phyloP scores from a whole-genome alignment of 2,329 filamentous ascomycete species.

The Dactylellina cionopaga region DNA sequence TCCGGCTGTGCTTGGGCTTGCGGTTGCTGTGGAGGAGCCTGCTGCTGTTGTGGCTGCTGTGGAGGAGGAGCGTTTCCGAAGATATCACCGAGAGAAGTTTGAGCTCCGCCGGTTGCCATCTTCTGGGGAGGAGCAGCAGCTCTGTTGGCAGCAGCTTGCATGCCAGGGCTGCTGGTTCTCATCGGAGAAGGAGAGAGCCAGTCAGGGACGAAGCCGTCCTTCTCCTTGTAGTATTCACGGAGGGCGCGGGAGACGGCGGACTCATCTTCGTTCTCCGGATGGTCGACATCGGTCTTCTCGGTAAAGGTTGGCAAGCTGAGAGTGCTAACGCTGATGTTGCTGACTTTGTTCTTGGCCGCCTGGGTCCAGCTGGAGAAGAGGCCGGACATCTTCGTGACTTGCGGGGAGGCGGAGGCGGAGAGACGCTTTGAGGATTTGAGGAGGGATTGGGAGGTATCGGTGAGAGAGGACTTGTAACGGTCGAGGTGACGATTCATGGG shows the following conservation, averaged over 20 bases:
- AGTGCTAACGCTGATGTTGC: constrained; percentile 35
- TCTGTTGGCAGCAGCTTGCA: background rate
- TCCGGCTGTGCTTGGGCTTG: constrained; percentile 27
- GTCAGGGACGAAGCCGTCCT: constrained; percentile 48
- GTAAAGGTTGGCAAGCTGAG: constrained; percentile 33
- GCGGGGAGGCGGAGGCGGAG: too few relatives aligned
- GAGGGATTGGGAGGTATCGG: too few relatives aligned
- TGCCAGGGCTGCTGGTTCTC: background rate
- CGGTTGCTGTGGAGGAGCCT: constrained; percentile 21
- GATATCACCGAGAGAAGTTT: constrained; percentile 42
- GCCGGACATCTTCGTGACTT: constrained; percentile 33
- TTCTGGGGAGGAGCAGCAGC: constrained; percentile 3
- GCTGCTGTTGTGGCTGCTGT: constrained; percentile 36
- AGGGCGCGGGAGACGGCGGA: constrained; percentile 49
- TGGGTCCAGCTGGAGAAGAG: constrained; percentile 30
- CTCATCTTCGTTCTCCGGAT: constrained; percentile 43
- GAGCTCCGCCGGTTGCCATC: constrained; percentile 19
- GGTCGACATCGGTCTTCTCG: constrained; percentile 26
- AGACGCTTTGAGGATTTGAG: too few relatives aligned
- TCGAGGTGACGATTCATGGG: too few relatives aligned
- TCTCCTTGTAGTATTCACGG: constrained; percentile 49
- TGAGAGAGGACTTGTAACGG: too few relatives aligned
- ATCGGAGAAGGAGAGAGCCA: constrained; percentile 39
- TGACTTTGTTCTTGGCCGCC: constrained; percentile 42
- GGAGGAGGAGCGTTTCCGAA: constrained; percentile 37